Evolutionary conservation across 1,139 yeast species (phyloP).

Genomic region (Trichomonascaceae sp.): DNA sequence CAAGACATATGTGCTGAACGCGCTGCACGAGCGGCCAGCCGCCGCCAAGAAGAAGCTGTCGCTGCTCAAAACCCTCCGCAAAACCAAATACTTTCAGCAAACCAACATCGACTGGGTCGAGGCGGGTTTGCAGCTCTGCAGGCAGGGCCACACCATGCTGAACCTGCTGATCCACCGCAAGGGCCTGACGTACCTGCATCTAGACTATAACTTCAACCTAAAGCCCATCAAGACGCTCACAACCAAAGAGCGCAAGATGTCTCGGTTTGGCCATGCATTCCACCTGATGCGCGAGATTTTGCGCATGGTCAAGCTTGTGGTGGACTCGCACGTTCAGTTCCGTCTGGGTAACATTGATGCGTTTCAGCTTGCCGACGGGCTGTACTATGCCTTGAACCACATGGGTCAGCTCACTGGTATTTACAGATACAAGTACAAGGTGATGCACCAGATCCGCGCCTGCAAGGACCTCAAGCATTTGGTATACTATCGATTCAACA

Average conservation of each 20-base stretch:
- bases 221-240: constrained; percentile 95
- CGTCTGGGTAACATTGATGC: constrained; percentile 87
- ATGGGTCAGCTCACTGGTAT: constrained; percentile 94
- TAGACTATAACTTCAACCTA: constrained; percentile 89
- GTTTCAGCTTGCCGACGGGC: constrained; percentile 87
- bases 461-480: constrained; percentile 93
- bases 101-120: constrained; percentile 97
- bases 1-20: constrained; percentile 61
- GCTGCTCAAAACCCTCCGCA: constrained; percentile 52
- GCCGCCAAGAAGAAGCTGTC: constrained; percentile 37
- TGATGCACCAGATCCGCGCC: constrained; percentile 95
- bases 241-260: constrained; percentile 90
- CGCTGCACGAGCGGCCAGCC: constrained; percentile 34
- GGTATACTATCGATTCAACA: constrained; percentile 71
- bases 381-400: constrained; percentile 81
- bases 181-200: constrained; percentile 82
- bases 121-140: constrained; percentile 87
- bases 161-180: constrained; percentile 80
- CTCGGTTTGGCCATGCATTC: constrained; percentile 94
- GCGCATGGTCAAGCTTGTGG: constrained; percentile 67
- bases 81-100: constrained; percentile 80
- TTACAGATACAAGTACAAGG: constrained; percentile 90
- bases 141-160: constrained; percentile 90
- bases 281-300: constrained; percentile 84
- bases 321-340: constrained; percentile 88